These are phyloP conservation scores for Cenococcum geophilum DNA, from an alignment of 495 filamentous ascomycete genomes.

Conservation along the genomic window DNA sequence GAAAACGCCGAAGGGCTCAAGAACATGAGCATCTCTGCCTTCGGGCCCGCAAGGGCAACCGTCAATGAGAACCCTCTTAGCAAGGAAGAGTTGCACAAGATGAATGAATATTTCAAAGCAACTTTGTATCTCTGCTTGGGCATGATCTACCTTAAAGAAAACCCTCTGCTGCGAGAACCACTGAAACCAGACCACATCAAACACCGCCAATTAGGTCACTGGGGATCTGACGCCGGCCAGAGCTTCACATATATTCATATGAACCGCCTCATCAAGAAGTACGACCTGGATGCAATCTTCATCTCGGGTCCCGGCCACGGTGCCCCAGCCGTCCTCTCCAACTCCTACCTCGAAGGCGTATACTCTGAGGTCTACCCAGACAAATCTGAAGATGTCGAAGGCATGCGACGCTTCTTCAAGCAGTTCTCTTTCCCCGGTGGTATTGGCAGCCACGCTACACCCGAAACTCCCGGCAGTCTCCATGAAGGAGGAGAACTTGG, in stretches of 20 bases:
- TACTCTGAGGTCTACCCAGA: conserved; percentile 67
- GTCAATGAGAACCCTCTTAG: conserved; percentile 52
- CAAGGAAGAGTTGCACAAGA: conserved; percentile 58
- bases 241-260: conserved; percentile 72
- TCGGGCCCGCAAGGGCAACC: conserved; percentile 59
- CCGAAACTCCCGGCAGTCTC: conserved; percentile 65
- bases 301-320: conserved; percentile 69
- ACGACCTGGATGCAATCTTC: conserved; percentile 62
- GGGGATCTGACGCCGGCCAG: conserved; percentile 67
- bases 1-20: conserved; percentile 18
- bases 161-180: conserved; percentile 59
- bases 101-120: conserved; percentile 61
- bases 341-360: conserved; percentile 68
- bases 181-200: conserved; percentile 60
- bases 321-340: conserved; percentile 61
- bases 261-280: conserved; percentile 71
- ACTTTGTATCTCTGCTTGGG: conserved; percentile 66
- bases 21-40: conserved; percentile 51
- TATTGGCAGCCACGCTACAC: conserved; percentile 65
- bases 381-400: conserved; percentile 56
- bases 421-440: conserved; percentile 73
- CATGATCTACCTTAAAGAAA: conserved; percentile 67
- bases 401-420: conserved; percentile 67
- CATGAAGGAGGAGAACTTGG: conserved; percentile 74
- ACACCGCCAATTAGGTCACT: conserved; percentile 63